These are phyloP conservation scores for Mycena sanguinolenta DNA, from an alignment of 768 basidiomycete species.

Conservation along the genomic window DNA sequence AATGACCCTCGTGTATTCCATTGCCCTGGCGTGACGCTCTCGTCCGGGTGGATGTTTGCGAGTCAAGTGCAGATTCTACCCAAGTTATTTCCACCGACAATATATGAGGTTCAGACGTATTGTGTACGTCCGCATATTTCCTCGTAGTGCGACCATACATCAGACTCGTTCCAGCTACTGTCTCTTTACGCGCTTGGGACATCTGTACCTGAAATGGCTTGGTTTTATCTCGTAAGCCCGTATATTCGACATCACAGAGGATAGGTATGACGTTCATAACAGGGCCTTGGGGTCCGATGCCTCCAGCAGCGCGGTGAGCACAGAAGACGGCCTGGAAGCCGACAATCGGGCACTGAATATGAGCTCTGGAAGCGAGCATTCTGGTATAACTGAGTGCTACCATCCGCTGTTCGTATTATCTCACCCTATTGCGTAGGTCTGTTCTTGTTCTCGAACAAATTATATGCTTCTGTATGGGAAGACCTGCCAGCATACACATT, in stretches of 20 bases:
- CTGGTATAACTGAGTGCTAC: slow-evolving; percentile 50
- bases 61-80: slow-evolving; percentile 72
- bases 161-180: slow-evolving; percentile 40
- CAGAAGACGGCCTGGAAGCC: slow-evolving; percentile 47
- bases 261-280: no score
- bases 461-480: slow-evolving; percentile 66
- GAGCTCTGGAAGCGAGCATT: slow-evolving; percentile 74
- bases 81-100: slow-evolving; percentile 65
- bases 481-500: slow-evolving; percentile 75
- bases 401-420: not conserved
- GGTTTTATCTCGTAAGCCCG: slow-evolving; percentile 57
- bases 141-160: not conserved
- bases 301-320: slow-evolving; percentile 75
- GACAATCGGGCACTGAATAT: slow-evolving; percentile 52
- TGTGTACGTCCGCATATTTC: slow-evolving; percentile 56
- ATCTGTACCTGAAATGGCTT: slow-evolving; percentile 63
- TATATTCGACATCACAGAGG: not conserved
- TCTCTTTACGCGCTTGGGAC: slow-evolving; percentile 53
- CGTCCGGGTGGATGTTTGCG: slow-evolving; percentile 72
- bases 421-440: slow-evolving; percentile 38
- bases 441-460: slow-evolving; percentile 49
- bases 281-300: slow-evolving; percentile 68
- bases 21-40: slow-evolving; percentile 53
- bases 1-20: slow-evolving; percentile 58
- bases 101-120: slow-evolving; percentile 62